phyloP scores from a whole-genome alignment of 2,329 filamentous ascomycete species.

The Microascus cirrosus region DNA sequence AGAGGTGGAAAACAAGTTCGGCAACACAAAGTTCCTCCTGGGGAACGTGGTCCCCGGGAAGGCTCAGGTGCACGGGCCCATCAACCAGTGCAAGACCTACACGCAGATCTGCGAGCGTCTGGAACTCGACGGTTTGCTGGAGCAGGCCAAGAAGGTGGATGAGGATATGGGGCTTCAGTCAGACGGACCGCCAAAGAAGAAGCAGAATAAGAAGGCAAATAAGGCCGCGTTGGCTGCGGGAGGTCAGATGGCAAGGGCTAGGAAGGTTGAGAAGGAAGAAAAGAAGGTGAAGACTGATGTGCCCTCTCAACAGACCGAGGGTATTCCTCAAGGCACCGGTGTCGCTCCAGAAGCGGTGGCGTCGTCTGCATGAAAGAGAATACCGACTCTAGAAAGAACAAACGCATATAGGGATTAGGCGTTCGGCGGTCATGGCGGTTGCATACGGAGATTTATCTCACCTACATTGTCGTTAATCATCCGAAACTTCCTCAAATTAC shows the following conservation, averaged over 20 bases:
- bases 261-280: constrained; percentile 18
- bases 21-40: constrained; percentile 89
- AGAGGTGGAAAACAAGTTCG: constrained; percentile 73
- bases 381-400: neutral
- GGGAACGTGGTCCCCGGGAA: constrained; percentile 80
- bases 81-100: constrained; percentile 62
- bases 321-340: neutral
- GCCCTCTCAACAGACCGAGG: neutral
- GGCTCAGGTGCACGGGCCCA: constrained; percentile 42
- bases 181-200: constrained; percentile 25
- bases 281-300: constrained; percentile 10
- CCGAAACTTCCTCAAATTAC: neutral
- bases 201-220: constrained; percentile 17
- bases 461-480: neutral
- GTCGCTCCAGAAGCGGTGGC: neutral
- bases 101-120: constrained; percentile 54
- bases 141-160: constrained; percentile 56
- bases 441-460: neutral
- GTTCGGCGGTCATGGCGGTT: neutral
- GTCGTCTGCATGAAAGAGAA: constrained; percentile 1
- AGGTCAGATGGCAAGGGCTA: constrained; percentile 29
- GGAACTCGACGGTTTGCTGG: constrained; percentile 50
- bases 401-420: neutral
- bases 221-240: constrained; percentile 35
- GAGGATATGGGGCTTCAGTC: constrained; percentile 46